Conservation (phyloP, 768 basidiomycete species). For the Symmetrospora coprosmae region DNA sequence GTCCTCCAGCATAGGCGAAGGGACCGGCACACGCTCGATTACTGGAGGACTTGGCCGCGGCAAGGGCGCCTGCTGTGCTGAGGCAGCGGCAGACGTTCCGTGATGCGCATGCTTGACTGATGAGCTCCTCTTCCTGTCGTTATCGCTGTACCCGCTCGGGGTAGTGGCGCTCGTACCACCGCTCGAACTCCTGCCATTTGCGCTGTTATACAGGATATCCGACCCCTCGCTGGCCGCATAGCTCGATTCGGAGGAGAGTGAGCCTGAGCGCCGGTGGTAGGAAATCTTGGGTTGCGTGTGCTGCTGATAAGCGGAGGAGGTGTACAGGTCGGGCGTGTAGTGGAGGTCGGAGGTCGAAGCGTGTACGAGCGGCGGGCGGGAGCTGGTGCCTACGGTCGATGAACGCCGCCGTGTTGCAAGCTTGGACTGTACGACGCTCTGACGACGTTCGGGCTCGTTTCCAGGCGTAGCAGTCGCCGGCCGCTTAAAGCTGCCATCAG, state of each 20-base stretch:
- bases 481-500: neutral
- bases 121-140: neutral
- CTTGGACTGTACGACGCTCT: neutral
- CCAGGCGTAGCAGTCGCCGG: neutral
- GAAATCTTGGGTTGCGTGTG: neutral
- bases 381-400: neutral
- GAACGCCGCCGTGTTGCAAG: neutral
- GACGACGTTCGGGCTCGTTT: neutral
- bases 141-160: neutral
- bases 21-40: constrained; percentile 10
- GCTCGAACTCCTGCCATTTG: constrained; percentile 9
- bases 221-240: constrained; percentile 19
- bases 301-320: neutral
- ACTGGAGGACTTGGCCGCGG: neutral
- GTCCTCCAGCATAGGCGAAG: neutral
- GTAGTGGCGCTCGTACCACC: constrained; percentile 18
- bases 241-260: constrained; percentile 16
- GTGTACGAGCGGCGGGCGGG: neutral
- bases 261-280: neutral
- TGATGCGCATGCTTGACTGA: neutral
- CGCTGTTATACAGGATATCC: constrained; percentile 17
- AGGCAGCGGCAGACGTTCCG: too few species aligned
- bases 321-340: neutral
- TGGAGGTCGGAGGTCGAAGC: neutral
- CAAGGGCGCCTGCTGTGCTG: neutral